phyloP scores from a whole-genome alignment of 192 early-diverging fungal species.

The Ambispora gerdemannii region DNA sequence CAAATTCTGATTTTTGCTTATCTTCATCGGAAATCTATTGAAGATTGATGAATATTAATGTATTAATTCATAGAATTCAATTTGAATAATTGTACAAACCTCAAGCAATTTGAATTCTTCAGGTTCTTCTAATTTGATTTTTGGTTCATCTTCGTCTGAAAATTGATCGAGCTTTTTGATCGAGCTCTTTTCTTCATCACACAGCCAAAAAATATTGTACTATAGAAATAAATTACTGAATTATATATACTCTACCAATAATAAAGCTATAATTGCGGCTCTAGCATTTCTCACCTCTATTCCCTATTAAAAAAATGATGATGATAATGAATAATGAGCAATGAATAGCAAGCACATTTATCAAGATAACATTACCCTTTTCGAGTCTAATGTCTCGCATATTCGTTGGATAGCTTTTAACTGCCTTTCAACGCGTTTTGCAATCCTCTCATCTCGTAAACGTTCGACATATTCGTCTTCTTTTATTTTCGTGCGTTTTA shows the following conservation, averaged over 20 bases:
- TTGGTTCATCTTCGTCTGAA: conserved; percentile 30
- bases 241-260: not conserved
- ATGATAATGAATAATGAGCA: not conserved
- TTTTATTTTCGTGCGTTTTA: conserved; percentile 31
- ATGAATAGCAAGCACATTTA: not conserved
- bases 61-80: too few relatives aligned
- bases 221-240: not conserved
- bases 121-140: not conserved
- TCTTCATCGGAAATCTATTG: not conserved
- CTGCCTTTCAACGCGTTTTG: conserved; percentile 26
- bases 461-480: conserved; percentile 34
- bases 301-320: not conserved
- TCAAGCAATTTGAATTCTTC: not conserved
- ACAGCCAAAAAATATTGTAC: conserved; percentile 16
- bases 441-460: conserved; percentile 27
- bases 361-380: conserved; percentile 10
- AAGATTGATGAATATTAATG: too few relatives aligned
- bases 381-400: conserved; percentile 38
- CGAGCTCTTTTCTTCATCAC: conserved; percentile 26
- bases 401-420: conserved; percentile 31
- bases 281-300: conserved; percentile 5
- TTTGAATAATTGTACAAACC: not conserved
- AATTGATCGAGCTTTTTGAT: conserved; percentile 31
- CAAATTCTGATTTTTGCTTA: not conserved
- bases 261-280: not conserved